A percentile compares a stretch with the other conserved stretches of the same genome.
phyloP scores from a whole-genome alignment of 148 eudicot genomes.

The Rhododendron henanense region DNA sequence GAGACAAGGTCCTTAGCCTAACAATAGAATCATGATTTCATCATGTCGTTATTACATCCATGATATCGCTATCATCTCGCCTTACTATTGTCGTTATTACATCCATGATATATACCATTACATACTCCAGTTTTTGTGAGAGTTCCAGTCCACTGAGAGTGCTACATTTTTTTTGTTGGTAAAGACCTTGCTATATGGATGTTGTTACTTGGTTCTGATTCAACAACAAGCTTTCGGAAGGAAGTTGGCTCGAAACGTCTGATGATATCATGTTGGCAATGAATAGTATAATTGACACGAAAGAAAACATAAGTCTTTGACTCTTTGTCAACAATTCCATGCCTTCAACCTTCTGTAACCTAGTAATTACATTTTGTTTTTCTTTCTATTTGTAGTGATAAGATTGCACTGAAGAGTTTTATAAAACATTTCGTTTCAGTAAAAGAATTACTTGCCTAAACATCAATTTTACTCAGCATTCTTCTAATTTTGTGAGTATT shows the following conservation, averaged over 20 bases:
- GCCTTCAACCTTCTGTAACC: not conserved
- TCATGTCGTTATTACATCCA: not conserved
- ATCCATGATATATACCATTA: not conserved
- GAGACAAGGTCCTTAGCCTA: not conserved
- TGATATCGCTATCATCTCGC: not conserved
- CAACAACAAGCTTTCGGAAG: not conserved
- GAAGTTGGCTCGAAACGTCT: not conserved
- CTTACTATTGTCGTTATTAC: not conserved
- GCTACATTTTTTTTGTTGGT: not conserved
- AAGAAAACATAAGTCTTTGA: not conserved
- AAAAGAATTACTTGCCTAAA: not conserved
- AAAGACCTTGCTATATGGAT: not conserved
- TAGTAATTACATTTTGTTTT: not conserved
- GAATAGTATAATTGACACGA: not conserved
- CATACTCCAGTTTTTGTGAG: not conserved
- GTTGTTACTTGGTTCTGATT: not conserved
- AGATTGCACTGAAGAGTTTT: not conserved
- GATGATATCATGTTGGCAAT: not conserved
- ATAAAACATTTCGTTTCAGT: not conserved
- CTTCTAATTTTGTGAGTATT: not conserved
- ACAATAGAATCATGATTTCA: not conserved
- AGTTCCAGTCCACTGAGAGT: not conserved
- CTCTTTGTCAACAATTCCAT: not conserved
- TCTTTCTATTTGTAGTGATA: not conserved
- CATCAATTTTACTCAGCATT: not conserved